These are phyloP conservation scores for Ustilago shanxiensis DNA, from an alignment of 1,284 basidiomycete genomes.

Conservation along the genomic window DNA sequence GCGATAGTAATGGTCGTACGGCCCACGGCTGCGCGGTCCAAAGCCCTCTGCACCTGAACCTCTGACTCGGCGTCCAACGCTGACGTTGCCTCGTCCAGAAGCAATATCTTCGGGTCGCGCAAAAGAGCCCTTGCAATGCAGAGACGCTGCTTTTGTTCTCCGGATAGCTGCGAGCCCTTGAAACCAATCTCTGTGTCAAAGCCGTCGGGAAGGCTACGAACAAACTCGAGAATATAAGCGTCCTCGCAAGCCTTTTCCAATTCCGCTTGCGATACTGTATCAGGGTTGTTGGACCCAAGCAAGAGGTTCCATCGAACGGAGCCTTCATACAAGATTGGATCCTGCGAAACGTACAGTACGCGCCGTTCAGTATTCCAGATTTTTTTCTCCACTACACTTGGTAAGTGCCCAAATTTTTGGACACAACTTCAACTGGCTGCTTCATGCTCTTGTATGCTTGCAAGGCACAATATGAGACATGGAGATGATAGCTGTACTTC, in stretches of 20 bases:
- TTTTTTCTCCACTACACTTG: too few relatives aligned
- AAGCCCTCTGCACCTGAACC: slow-evolving; percentile 62
- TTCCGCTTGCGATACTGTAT: slow-evolving; percentile 83
- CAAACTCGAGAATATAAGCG: slow-evolving; percentile 82
- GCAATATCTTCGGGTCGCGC: slow-evolving; percentile 70
- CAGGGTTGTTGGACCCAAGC: slow-evolving; percentile 67
- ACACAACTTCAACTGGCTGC: too few relatives aligned
- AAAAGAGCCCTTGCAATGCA: slow-evolving; percentile 72
- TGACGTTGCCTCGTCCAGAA: slow-evolving; percentile 70
- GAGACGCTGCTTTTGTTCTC: slow-evolving; percentile 83
- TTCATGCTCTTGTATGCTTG: too few relatives aligned
- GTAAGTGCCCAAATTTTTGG: too few relatives aligned
- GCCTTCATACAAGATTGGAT: slow-evolving; percentile 86
- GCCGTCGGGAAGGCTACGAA: slow-evolving; percentile 85
- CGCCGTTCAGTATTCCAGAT: too few relatives aligned
- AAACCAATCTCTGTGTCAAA: slow-evolving; percentile 94
- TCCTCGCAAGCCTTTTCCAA: slow-evolving; percentile 81
- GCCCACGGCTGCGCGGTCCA: slow-evolving; percentile 57
- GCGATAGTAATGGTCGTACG: slow-evolving; percentile 67
- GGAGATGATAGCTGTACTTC: too few relatives aligned
- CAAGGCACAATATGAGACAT: too few relatives aligned
- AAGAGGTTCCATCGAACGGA: slow-evolving; percentile 63
- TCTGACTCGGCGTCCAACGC: slow-evolving; percentile 69
- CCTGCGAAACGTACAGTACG: slow-evolving; percentile 94
- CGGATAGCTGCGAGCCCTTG: slow-evolving; percentile 91